Evolutionary conservation across 805 yeast species (phyloP).

Genomic region (Lachancea sp.): DNA sequence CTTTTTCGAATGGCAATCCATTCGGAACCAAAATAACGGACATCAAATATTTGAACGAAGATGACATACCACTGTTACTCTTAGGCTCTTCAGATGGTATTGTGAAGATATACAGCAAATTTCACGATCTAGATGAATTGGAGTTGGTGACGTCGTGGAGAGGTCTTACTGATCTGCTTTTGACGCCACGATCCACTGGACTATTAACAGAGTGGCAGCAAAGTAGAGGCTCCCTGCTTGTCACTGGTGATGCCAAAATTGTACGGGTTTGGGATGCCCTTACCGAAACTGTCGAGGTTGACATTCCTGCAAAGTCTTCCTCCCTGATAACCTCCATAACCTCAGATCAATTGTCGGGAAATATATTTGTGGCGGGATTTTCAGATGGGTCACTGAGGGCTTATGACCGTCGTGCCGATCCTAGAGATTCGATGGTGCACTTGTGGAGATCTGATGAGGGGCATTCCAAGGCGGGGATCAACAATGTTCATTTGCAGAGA

Average conservation of each 20-base stretch:
- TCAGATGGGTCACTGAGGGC: constrained; percentile 85
- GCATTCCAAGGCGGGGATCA: constrained; percentile 49
- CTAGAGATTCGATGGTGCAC: constrained; percentile 78
- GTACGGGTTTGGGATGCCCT: constrained; percentile 97
- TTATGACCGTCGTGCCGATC: constrained; percentile 81
- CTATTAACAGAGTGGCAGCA: constrained; percentile 95
- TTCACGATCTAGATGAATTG: constrained; percentile 48
- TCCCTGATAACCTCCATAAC: constrained; percentile 84
- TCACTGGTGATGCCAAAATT: constrained; percentile 90
- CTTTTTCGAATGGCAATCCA: constrained; percentile 79
- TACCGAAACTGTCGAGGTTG: constrained; percentile 76
- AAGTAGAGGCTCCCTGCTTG: constrained; percentile 81
- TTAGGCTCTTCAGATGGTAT: constrained; percentile 94
- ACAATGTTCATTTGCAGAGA: constrained; percentile 88
- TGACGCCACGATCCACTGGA: constrained; percentile 78
- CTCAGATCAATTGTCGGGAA: constrained; percentile 93
- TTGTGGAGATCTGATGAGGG: constrained; percentile 48
- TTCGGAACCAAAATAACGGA: constrained; percentile 86
- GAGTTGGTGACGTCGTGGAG: constrained; percentile 85
- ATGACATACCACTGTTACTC: constrained; percentile 76
- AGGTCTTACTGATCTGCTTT: constrained; percentile 76
- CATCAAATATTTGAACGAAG: constrained; percentile 81
- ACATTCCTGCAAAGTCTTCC: constrained; percentile 86
- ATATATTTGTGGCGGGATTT: constrained; percentile 84
- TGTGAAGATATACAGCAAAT: constrained; percentile 76